Evolutionary conservation across 2,329 filamentous ascomycete genomes (phyloP), one percentile per base, ranked within the genome.

Genomic region (Coniochaeta ligniaria): DNA sequence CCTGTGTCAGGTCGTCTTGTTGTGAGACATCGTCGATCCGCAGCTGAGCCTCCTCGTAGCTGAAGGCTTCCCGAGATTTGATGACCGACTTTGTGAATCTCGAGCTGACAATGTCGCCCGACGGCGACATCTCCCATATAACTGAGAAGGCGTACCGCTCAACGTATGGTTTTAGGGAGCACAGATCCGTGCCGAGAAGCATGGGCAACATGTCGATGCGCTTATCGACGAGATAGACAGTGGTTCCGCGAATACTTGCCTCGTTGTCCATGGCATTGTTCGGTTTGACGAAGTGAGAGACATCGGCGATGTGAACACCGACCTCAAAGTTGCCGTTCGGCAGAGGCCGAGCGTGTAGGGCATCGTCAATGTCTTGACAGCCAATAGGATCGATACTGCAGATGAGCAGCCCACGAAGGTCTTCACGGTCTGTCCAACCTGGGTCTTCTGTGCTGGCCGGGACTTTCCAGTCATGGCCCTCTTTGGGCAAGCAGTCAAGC

Each of bases 191-290:
- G 61, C 95, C 95, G 14, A 99, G 87, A 35, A 99, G 87, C 83
- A 92, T 93, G 1, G 96, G 96, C 73, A 99, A 83, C 96, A 99
- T 99, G 79, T 99, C 96, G 69, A 99, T 99, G 68, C 95, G 92
- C 81, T 99, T 99, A 75, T 99, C 95, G 3, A 99, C 95, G 17
- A 99, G 81, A 72, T 99, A 99, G 31, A 99, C 95, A 0, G 94
- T 98, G 5, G 95, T 98, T 63, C 95, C 95, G 68, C 95, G 89
- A 70, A 96, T 86, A 70, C 92, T 95, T 3, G 95, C 95, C 76
- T 99, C 95, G 56, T 87, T 85, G 72, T 99, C 96, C 95, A 99
- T 99, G 59, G 95, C 89, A 70, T 94, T 99, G 73, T 91, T 92
- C 28, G 96, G 93, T 75, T 95, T 96, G 69, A 99, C 95, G 71